Evolutionary conservation across 2,329 filamentous ascomycete species (phyloP).

Genomic region (Trichophyton simii): DNA sequence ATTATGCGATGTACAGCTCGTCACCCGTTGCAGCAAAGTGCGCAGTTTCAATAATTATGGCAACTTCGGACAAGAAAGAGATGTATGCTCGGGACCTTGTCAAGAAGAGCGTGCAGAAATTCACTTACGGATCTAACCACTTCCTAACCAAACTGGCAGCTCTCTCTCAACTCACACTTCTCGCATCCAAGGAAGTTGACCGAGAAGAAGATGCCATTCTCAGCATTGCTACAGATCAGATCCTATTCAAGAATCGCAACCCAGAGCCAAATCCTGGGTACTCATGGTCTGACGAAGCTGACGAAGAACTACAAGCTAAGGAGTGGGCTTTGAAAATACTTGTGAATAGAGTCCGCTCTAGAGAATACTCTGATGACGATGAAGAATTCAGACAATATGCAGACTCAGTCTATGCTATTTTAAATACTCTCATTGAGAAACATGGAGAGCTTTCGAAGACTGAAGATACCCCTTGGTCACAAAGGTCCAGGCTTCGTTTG

Average conservation of each 20-base stretch:
- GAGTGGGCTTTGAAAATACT: constrained; percentile 71
- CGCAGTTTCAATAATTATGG: constrained; percentile 79
- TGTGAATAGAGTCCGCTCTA: constrained; percentile 67
- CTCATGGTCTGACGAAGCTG: constrained; percentile 58
- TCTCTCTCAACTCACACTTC: constrained; percentile 56
- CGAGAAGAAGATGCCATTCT: constrained; percentile 66
- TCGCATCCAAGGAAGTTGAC: constrained; percentile 59
- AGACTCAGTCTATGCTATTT: constrained; percentile 60
- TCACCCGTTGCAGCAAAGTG: constrained; percentile 83
- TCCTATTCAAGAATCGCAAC: constrained; percentile 55
- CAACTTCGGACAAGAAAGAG: constrained; percentile 62
- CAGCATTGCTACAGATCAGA: constrained; percentile 61
- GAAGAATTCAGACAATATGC: constrained; percentile 41
- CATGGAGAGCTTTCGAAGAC: constrained; percentile 70
- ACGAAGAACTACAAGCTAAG: constrained; percentile 75
- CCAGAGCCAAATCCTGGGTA: constrained; percentile 41
- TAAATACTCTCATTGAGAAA: constrained; percentile 61
- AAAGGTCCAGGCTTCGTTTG: constrained; percentile 70
- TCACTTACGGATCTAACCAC: constrained; percentile 57
- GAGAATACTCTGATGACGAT: constrained; percentile 37
- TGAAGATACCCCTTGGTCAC: constrained; percentile 60
- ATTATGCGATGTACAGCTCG: constrained; percentile 69
- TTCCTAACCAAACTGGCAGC: constrained; percentile 51
- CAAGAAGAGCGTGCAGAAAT: constrained; percentile 60
- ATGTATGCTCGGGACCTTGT: constrained; percentile 77